A percentile compares a stretch with the other conserved stretches of the same genome.
phyloP scores from a whole-genome alignment of 345 rosid species.

The Camelina sativa region DNA sequence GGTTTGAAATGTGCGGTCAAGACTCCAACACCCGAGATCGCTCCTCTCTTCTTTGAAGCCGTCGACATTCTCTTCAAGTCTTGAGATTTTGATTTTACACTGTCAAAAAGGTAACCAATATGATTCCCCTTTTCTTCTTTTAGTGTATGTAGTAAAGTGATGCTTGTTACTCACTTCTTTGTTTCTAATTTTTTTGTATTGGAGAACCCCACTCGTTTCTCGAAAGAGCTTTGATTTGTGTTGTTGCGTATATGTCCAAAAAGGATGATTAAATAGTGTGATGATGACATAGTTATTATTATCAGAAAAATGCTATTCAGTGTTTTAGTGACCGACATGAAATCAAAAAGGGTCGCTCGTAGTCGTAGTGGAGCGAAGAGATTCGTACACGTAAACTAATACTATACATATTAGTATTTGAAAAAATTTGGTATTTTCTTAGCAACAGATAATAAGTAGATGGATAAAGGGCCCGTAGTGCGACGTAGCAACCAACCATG shows the following conservation, averaged over 20 bases:
- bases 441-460: not conserved
- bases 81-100: conserved; percentile 35
- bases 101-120: no score
- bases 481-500: conserved; percentile 8
- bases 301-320: conserved; percentile 19
- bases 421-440: conserved; percentile 2
- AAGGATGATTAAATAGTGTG: not conserved
- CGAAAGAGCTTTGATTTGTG: conserved; percentile 2
- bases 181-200: conserved; percentile 23
- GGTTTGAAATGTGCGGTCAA: conserved; percentile 86
- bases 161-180: not conserved
- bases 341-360: not conserved
- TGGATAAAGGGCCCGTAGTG: conserved; percentile 21
- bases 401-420: not conserved
- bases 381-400: conserved; percentile 30
- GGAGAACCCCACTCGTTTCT: not conserved
- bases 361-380: conserved; percentile 22
- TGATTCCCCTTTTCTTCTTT: not conserved
- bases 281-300: conserved; percentile 14
- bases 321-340: conserved; percentile 32
- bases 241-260: not conserved
- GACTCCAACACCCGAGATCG: conserved; percentile 88
- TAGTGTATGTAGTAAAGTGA: conserved; percentile 28
- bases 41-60: conserved; percentile 85
- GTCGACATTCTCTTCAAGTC: conserved; percentile 64